phyloP scores from a whole-genome alignment of 352 stramenopile species.

The Chrysophaeum taylorii region DNA sequence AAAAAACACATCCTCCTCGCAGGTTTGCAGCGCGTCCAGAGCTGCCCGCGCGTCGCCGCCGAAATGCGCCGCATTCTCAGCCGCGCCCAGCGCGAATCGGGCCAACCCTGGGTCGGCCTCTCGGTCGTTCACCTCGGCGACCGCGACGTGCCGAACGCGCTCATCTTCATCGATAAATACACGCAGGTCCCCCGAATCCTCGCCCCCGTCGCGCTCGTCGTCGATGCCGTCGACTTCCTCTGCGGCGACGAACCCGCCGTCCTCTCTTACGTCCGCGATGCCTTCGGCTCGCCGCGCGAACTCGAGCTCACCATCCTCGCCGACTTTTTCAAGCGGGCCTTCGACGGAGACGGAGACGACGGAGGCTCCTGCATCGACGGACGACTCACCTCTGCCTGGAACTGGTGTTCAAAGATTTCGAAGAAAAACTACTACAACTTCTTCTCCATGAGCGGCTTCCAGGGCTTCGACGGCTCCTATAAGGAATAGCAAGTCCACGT shows the following conservation, averaged over 20 bases:
- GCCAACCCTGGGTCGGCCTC: constrained; percentile 45
- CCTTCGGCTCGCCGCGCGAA: constrained; percentile 52
- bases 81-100: constrained; percentile 40
- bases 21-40: constrained; percentile 47
- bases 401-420: constrained; percentile 75
- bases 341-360: constrained; percentile 77
- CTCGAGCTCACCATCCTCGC: constrained; percentile 64
- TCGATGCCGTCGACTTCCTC: constrained; percentile 29
- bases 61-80: constrained; percentile 45
- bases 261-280: constrained; percentile 52
- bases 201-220: constrained; percentile 36
- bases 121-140: constrained; percentile 55
- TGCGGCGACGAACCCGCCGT: constrained; percentile 28
- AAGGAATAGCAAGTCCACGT: constrained; percentile 62
- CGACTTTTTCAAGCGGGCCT: constrained; percentile 84
- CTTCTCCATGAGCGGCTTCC: constrained; percentile 76
- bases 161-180: constrained; percentile 67
- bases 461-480: constrained; percentile 81
- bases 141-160: constrained; percentile 54
- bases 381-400: constrained; percentile 75
- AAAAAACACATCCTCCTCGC: background rate
- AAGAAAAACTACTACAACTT: constrained; percentile 79
- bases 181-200: constrained; percentile 55
- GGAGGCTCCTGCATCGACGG: constrained; percentile 71
- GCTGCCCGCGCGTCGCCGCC: constrained; percentile 39